A percentile compares a stretch with the other conserved stretches of the same genome.
Evolutionary conservation across 2,329 filamentous ascomycete species (phyloP).

Genomic region (Raffaelea arxii): DNA sequence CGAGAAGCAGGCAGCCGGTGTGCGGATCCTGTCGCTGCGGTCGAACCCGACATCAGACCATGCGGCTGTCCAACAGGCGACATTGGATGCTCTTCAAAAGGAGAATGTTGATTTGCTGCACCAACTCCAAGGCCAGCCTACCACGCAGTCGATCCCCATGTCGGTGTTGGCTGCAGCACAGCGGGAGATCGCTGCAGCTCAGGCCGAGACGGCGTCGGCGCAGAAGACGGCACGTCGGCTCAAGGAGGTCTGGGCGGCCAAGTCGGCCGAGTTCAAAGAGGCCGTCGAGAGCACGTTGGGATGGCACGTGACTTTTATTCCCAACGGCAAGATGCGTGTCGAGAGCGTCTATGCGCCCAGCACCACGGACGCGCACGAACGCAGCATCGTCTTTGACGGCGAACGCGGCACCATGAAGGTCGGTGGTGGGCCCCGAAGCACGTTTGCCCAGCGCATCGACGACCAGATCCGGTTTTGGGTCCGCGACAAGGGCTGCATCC

Average conservation of each 20-base stretch:
- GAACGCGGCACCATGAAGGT: slow-evolving; percentile 98
- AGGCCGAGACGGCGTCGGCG: slow-evolving; percentile 57
- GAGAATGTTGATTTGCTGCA: slow-evolving; percentile 79
- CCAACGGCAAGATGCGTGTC: slow-evolving; percentile 92
- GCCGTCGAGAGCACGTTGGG: slow-evolving; percentile 86
- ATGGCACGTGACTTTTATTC: slow-evolving; percentile 91
- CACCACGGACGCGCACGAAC: slow-evolving; percentile 57
- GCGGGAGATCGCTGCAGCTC: slow-evolving; percentile 64
- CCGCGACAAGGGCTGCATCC: slow-evolving; percentile 83
- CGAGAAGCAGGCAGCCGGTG: slow-evolving; percentile 58
- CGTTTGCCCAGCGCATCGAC: slow-evolving; percentile 76
- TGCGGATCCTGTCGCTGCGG: slow-evolving; percentile 74
- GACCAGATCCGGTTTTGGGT: slow-evolving; percentile 95
- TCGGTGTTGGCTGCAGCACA: slow-evolving; percentile 67
- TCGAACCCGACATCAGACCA: slow-evolving; percentile 85
- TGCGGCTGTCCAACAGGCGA: slow-evolving; percentile 75
- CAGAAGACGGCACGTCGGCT: slow-evolving; percentile 79
- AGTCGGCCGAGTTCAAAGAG: slow-evolving; percentile 90
- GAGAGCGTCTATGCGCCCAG: slow-evolving; percentile 76
- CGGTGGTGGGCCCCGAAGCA: slow-evolving; percentile 75
- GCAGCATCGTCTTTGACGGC: slow-evolving; percentile 76
- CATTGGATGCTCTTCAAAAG: slow-evolving; percentile 64
- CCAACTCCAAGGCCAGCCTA: slow-evolving; percentile 45
- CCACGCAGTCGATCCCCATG: slow-evolving; percentile 50
- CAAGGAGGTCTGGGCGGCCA: slow-evolving; percentile 80